These are phyloP conservation scores for Dryas octopetala DNA, from an alignment of 306 rosid genomes.

Conservation along the genomic window DNA sequence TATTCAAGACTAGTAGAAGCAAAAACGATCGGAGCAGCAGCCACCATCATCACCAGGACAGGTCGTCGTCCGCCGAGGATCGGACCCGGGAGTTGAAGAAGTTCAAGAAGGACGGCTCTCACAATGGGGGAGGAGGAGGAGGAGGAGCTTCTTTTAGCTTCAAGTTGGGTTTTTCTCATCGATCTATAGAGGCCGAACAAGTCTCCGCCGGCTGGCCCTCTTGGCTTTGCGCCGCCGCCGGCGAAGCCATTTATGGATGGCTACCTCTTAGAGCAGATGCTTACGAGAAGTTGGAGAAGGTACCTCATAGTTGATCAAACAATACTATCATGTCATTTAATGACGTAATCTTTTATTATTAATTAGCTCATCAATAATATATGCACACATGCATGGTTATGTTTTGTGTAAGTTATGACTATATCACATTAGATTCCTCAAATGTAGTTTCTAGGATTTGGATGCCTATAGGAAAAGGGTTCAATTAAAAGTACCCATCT, in stretches of 20 bases:
- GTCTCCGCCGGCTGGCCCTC: conserved; percentile 99
- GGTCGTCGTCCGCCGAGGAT: no score
- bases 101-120: conserved; percentile 34
- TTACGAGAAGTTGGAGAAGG: conserved; percentile 93
- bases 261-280: conserved; percentile 89
- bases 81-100: conserved; percentile 15
- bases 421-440: not conserved
- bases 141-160: conserved; percentile 44
- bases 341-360: no score
- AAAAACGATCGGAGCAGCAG: no score
- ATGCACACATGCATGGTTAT: no score
- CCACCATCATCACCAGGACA: no score
- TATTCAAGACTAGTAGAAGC: no score
- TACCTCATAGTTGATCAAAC: not conserved
- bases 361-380: no score
- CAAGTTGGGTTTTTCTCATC: conserved; percentile 44
- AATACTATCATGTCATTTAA: no score
- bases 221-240: conserved; percentile 79
- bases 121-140: conserved; percentile 13
- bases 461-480: no score
- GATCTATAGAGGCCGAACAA: conserved; percentile 70
- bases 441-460: no score
- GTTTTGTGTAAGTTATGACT: no score
- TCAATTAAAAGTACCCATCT: not conserved
- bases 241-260: conserved; percentile 93